Base-by-base conservation (phyloP, 306 rosid species). In the Lathyrus tuberosus region DNA sequence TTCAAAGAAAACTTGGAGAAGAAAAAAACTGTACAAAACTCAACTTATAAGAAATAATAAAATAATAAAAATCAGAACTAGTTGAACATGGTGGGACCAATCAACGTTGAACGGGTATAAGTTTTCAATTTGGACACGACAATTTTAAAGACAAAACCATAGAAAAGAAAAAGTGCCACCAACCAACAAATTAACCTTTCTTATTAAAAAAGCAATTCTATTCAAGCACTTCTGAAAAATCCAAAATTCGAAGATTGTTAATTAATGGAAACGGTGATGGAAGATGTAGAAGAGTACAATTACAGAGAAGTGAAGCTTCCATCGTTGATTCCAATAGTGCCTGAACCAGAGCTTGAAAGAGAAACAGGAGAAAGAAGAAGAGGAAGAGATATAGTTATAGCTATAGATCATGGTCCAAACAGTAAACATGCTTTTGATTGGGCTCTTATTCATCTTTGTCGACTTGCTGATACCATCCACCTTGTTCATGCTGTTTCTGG, bases 351-450 rank as follows among this genome's bases (percentile, higher is more conserved):
- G 75, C 78, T 86, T 0, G 94, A 83, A 80, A 79, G 96, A 18
- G 97, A 93, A 71, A 79, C 81, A 0, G 88, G 84, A 4, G 98
- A 85, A 65, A 79, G 96, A 42, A 82, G 89, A 51, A 28, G 89
- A 49, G 98, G 98, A 41, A 77, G 98, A 60, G 90, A 88, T 74
- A 76, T 93, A 28, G 16, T 93, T 0, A 6, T 93, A 38, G 96
- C 94, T 28, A 77, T 93, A 6, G 98, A 90, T 80, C 97, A 90
- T 48, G 97, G 94, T 0, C 88, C 86, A 26, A 88, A 90, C 12
- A 81, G 90, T 86, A 93, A 88, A 62, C 84, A 82, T 57, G 98
- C 96, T 16, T 88, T 93, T n/a, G 94, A 93, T 79, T 93, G 98
- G 98, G 90, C 90, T 31, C 83, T 93, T 33, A 73, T 80, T 65